Evolutionary conservation across 371 early-diverging fungal species (phyloP), one percentile per base, ranked within the genome.

Genomic region (Mucor plumbeus): DNA sequence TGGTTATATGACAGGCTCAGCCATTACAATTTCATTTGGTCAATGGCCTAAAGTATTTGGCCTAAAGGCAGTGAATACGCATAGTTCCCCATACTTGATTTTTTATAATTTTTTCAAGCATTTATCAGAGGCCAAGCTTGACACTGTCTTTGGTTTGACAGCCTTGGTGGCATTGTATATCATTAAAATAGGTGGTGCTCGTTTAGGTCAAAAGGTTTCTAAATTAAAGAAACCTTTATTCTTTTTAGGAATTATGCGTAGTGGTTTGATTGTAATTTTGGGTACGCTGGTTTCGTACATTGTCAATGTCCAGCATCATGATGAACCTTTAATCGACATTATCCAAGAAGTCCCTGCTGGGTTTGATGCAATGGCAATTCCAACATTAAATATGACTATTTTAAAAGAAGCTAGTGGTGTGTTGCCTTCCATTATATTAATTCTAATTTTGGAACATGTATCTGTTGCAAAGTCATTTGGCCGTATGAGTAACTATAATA

Each of bases 361-460:
- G 7, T 86, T 92, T 63, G 79, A 86, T 59, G 82, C 79, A 21
- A 82, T 87, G 64, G 73, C 67, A 11, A 74, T 85, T 15, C 91
- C 91, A 5, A 60, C 48, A 0, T 58, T 90, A 21, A 70, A 74
- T 54, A 19, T 74, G 7, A 47, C 69, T 19, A 71, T 87, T 8
- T 61, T 88, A 31, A 63, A 69, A 14, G 73, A 65, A 11, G 73
- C 88, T 21, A 75, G 80, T 7, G 69, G 78, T 6, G 74, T 84
- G 2, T 59, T 91, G 13, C 79, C 87, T 3, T 88, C 89, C 4
- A 86, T 89, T 15, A 80, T 89, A 6, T 67, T 94, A 11, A 89
- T 94, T 38, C 72, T 88, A 43, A 82, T 94, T 44, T 72, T 95
- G 57, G 96, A 96, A 68, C 94, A 94, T 71, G 86, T 94, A 38